Base-by-base conservation (phyloP, 495 filamentous ascomycete species). In the Oleoguttula mirabilis region DNA sequence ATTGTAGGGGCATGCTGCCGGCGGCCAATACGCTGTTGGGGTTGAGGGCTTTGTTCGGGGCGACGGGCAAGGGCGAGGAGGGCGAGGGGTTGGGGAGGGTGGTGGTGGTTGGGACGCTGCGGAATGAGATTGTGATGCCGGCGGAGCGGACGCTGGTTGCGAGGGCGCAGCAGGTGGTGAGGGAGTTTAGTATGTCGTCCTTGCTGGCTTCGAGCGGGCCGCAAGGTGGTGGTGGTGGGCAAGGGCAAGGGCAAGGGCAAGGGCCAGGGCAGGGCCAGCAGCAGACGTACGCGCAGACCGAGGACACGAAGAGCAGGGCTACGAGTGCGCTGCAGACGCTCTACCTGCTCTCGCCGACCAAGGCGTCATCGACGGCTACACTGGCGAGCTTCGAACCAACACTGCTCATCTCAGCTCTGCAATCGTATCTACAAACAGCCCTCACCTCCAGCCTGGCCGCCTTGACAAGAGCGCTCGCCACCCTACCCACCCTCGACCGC, bases 111-210 rank as follows among this genome's bases (percentile, higher is more conserved):
- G 70, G 67, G 30, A 77, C 74, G 22, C 60, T 96, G 35, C 72
- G 78, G 41, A 71, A 69, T 24, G 71, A 78, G 12, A 58, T 93
- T 16, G 59, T 88, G 41, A 60, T 57, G 8, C 84, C 85, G 2
- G 72, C 79, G 1, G 87, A 94, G 51, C 69, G 69, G 22, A 70
- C 70, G 32, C 66, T 94, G 10, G 65, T 73, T 30, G 68, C 70
- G 10, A 72, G 75, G 25, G 79, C 85, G 15, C 81, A 93, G 59
- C 84, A 94, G 48, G 74, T 81, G 32, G 73, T 94, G 40, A 69
- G 77, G 17, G 80, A 86, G 43, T 96, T 96, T 56, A 83, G 82
- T 23, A 72, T 93, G 51, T 80, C 76, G n/a, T 66, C 73, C 0
- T 64, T 77, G n/a, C 49, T 58, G 21, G 34, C 59, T 14, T 57